A percentile compares a stretch with the other conserved stretches of the same genome.
Conservation (phyloP, 768 basidiomycete genomes). For the Amyloporia xantha region DNA sequence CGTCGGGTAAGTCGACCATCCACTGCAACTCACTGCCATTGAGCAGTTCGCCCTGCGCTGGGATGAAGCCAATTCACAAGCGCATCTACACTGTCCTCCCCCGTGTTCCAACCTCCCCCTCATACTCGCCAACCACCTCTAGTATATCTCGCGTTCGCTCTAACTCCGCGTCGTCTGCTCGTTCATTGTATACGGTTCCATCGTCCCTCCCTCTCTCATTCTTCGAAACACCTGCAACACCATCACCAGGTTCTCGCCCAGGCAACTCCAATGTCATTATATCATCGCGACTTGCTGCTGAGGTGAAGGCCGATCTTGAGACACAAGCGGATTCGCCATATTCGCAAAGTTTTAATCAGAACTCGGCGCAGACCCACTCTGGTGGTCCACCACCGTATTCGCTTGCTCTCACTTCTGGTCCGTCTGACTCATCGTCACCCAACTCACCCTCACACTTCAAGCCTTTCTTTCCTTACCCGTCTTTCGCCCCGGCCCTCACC, state of each 20-base stretch:
- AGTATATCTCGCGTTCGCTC: constrained; percentile 37
- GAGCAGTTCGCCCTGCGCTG: neutral
- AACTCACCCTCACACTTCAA: constrained; percentile 26
- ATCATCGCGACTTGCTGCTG: constrained; percentile 38
- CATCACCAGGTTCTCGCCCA: constrained; percentile 35
- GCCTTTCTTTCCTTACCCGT: constrained; percentile 34
- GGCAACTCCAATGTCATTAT: constrained; percentile 33
- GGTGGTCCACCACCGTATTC: constrained; percentile 30
- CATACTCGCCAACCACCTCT: constrained; percentile 20
- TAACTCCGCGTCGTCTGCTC: constrained; percentile 32
- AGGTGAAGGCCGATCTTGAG: constrained; percentile 41
- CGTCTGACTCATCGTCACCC: constrained; percentile 26
- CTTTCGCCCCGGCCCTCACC: constrained; percentile 26
- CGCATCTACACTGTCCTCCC: constrained; percentile 41
- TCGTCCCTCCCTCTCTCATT: constrained; percentile 29
- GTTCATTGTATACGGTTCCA: constrained; percentile 37
- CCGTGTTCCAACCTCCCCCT: constrained; percentile 24
- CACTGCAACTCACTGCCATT: neutral
- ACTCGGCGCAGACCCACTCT: constrained; percentile 30
- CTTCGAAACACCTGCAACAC: constrained; percentile 34
- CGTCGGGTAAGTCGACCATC: too few species aligned
- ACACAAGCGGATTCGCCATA: constrained; percentile 22
- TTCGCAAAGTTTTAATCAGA: constrained; percentile 20
- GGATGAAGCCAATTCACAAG: constrained; percentile 31
- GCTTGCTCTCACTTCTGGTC: constrained; percentile 40